phyloP scores from a whole-genome alignment of 805 yeast genomes.

The Pichia manshurica region DNA sequence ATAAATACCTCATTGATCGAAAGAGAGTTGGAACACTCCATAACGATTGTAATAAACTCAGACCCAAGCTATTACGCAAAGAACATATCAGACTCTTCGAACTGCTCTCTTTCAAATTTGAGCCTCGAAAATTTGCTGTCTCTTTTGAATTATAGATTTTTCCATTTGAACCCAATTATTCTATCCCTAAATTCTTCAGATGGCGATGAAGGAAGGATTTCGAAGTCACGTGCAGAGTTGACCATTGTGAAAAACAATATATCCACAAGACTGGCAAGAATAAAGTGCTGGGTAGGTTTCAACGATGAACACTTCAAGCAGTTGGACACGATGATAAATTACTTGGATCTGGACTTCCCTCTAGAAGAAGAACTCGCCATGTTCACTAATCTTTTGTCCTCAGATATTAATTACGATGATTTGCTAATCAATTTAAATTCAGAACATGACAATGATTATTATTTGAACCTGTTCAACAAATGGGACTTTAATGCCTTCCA shows the following conservation, averaged over 20 bases:
- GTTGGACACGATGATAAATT: slow-evolving; percentile 33
- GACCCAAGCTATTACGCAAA: background rate
- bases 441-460: slow-evolving; percentile 20
- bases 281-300: slow-evolving; percentile 40
- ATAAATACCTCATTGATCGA: background rate
- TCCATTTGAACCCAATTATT: slow-evolving; percentile 25
- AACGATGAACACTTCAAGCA: slow-evolving; percentile 18
- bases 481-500: slow-evolving; percentile 74
- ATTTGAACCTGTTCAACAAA: slow-evolving; percentile 36
- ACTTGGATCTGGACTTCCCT: slow-evolving; percentile 11
- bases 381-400: slow-evolving; percentile 20
- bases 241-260: slow-evolving; percentile 4
- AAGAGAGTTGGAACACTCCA: slow-evolving; percentile 11
- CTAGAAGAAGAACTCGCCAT: slow-evolving; percentile 6
- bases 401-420: slow-evolving; percentile 26
- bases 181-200: slow-evolving; percentile 7
- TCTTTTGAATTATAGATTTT: slow-evolving; percentile 24
- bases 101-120: background rate
- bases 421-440: slow-evolving; percentile 19
- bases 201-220: too few relatives aligned
- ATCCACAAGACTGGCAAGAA: slow-evolving; percentile 29
- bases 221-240: background rate
- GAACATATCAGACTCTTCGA: too few relatives aligned
- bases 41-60: slow-evolving; percentile 4
- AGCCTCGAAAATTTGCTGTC: slow-evolving; percentile 6